Conservation (phyloP, 345 rosid species). For the Eucalyptus shirleyi region DNA sequence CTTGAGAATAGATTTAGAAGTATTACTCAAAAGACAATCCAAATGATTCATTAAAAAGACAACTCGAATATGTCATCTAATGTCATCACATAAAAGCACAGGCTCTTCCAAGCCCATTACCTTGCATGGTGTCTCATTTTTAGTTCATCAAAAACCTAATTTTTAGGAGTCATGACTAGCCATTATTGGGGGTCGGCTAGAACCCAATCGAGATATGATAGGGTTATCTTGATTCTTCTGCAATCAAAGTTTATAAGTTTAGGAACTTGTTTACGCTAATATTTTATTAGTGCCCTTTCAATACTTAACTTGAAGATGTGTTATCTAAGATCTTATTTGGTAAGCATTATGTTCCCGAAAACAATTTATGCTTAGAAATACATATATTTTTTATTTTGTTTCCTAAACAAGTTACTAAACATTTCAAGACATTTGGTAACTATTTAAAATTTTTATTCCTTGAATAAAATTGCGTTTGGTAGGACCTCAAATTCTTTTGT, state of each 20-base stretch:
- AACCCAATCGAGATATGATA: no score
- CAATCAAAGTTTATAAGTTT: background rate
- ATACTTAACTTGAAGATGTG: background rate
- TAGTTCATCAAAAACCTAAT: background rate
- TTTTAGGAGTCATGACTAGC: background rate
- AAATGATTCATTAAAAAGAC: background rate
- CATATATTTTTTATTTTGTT: accelerated
- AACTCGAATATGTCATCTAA: background rate
- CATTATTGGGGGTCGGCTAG: background rate
- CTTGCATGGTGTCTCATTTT: accelerated
- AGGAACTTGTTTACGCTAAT: accelerated
- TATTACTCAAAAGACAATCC: background rate
- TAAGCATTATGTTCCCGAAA: accelerated
- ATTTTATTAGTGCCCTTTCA: no score
- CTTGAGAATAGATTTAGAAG: accelerated
- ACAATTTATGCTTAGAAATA: accelerated
- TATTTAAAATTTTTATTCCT: accelerated
- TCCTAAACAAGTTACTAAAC: no score
- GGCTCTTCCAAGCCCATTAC: background rate
- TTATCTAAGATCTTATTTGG: no score
- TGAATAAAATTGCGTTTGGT: no score
- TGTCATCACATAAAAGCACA: accelerated
- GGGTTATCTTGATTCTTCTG: no score
- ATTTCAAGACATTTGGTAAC: no score
- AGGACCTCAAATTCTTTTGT: no score